Evolutionary conservation across 805 yeast species (phyloP).

Genomic region (Starmerella scarabaei): DNA sequence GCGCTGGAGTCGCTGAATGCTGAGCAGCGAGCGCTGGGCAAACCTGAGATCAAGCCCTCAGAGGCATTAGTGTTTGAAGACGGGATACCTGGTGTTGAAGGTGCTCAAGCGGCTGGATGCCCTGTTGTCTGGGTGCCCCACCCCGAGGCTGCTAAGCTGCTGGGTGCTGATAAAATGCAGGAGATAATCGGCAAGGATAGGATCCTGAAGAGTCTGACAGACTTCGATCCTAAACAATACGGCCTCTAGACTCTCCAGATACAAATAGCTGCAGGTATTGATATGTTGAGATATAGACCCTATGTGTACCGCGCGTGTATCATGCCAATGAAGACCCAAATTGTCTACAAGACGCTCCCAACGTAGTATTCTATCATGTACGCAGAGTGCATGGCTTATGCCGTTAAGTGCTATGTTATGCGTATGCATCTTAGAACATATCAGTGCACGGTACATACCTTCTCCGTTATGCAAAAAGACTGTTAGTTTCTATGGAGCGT

Average conservation of each 20-base stretch:
- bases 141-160: constrained; percentile 46
- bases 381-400: too few relatives aligned
- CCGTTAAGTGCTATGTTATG: too few relatives aligned
- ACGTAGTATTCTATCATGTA: too few relatives aligned
- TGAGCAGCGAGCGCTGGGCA: constrained; percentile 33
- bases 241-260: too few relatives aligned
- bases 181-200: constrained; percentile 40
- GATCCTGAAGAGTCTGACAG: constrained; percentile 38
- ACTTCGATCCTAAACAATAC: constrained; percentile 40
- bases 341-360: too few relatives aligned
- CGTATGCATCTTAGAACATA: too few relatives aligned
- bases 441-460: too few relatives aligned
- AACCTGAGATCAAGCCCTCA: constrained; percentile 43
- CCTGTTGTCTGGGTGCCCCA: constrained; percentile 94
- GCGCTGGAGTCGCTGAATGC: constrained; percentile 61
- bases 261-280: too few relatives aligned
- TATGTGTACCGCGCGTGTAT: too few relatives aligned
- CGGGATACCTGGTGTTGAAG: constrained; percentile 79
- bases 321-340: too few relatives aligned
- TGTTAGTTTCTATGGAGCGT: constrained; percentile 13
- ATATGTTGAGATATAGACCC: too few relatives aligned
- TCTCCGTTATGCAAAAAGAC: not conserved
- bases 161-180: constrained; percentile 38
- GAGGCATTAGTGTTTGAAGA: constrained; percentile 92
- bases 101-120: constrained; percentile 75